Evolutionary conservation across 441 rosid genomes (phyloP), one percentile per base, ranked within the genome.

Genomic region (Populus hybrid): DNA sequence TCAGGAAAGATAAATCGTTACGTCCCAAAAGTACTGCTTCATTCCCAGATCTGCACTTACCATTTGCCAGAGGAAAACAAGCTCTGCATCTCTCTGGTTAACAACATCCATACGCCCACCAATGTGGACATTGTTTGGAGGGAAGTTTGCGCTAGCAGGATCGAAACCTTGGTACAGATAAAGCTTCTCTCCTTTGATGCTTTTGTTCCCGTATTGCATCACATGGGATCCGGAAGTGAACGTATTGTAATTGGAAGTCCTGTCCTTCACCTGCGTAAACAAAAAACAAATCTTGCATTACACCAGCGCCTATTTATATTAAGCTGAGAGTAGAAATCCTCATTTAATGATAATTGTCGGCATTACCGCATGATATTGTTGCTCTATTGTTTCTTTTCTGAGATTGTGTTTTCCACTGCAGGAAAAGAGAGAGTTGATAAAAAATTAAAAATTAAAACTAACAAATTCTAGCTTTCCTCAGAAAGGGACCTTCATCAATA

Each of bases 81-180:
- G 88, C 80, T 95, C 97, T 1, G 95, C 95, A 20, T 94, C 97
- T n/a, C 98, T 94, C 78, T 95, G 99, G 81, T 91, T 89, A 57
- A 94, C 83, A 12, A 85, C 88, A 74, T 86, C 97, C 78, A 79
- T 40, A 4, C 38, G 86, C 21, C 80, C 30, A 46, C 36, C 68
- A 0, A 65, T 35, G 6, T 38, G 77, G 32, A 79, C 72, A 20
- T 85, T 75, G 40, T 85, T 82, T 0, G 90, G 86, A 50, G 96
- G 92, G 67, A 88, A 81, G 83, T 81, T 87, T 16, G 73, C 80
- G 0, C 79, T 86, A 30, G 87, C 90, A 0, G 95, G 97, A 85
- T 94, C 86, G 2, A 85, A 94, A 12, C 99, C 99, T 83, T 92
- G 97, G 81, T 87, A 95, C 68, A 89, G 66, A 74, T 81, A 91